A percentile compares a stretch with the other conserved stretches of the same genome.
phyloP scores from a whole-genome alignment of 2,329 filamentous ascomycete species.

The Ophiostoma triangulosporum region DNA sequence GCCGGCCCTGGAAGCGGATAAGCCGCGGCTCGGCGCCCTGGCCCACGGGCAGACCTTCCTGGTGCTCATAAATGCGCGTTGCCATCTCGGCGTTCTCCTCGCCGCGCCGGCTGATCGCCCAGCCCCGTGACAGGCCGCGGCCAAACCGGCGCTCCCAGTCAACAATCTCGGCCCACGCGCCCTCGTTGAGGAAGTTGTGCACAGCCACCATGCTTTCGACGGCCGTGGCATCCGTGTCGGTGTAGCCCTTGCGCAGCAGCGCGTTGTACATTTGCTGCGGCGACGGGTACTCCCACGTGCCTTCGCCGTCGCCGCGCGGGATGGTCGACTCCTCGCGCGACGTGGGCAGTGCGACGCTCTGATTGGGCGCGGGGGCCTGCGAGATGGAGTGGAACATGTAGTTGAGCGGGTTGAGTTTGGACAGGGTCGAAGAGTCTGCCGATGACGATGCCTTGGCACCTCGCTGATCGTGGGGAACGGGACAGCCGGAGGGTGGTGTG shows the following conservation, averaged over 20 bases:
- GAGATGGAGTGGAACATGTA: constrained; percentile 89
- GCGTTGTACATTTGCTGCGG: constrained; percentile 99
- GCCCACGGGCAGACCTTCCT: constrained; percentile 19
- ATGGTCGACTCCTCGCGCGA: constrained; percentile 79
- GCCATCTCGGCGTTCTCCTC: constrained; percentile 42
- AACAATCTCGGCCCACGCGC: constrained; percentile 89
- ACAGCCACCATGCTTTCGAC: constrained; percentile 96
- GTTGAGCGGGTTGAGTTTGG: constrained; percentile 59
- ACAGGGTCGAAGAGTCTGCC: constrained; percentile 23
- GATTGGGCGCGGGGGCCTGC: constrained; percentile 61
- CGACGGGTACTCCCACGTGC: constrained; percentile 94
- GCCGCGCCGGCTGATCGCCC: constrained; percentile 59
- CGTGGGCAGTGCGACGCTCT: constrained; percentile 62
- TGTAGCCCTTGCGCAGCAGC: constrained; percentile 88
- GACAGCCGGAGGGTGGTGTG: constrained; percentile 28
- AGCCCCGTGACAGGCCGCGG: constrained; percentile 57
- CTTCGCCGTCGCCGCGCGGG: constrained; percentile 64
- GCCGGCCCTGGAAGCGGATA: constrained; percentile 76
- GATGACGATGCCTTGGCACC: background rate
- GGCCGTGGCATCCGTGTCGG: constrained; percentile 81
- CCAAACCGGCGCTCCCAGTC: constrained; percentile 85
- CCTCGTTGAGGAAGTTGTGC: constrained; percentile 96
- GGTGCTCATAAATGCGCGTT: constrained; percentile 25
- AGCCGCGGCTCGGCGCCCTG: constrained; percentile 44
- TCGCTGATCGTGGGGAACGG: constrained; percentile 21